phyloP scores from a whole-genome alignment of 495 filamentous ascomycete genomes.

The Clavariopsis aquatica region DNA sequence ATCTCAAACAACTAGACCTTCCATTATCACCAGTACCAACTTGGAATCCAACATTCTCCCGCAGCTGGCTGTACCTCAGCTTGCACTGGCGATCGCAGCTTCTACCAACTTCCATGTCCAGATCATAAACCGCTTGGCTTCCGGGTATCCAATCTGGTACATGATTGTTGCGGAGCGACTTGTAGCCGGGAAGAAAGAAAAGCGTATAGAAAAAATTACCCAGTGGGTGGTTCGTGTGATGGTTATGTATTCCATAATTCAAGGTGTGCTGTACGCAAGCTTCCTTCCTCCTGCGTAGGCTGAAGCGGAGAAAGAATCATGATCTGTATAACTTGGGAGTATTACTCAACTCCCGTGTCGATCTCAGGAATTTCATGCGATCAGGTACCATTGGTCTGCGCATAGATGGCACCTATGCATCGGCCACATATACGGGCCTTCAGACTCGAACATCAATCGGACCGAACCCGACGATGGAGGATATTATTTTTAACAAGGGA shows the following conservation, averaged over 20 bases:
- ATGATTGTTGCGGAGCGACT: conserved; percentile 60
- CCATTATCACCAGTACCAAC: neutral
- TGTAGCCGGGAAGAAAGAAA: conserved; percentile 9
- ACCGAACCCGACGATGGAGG: too few species aligned
- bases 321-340: too few species aligned
- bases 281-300: conserved; percentile 32
- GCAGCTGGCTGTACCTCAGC: conserved; percentile 70
- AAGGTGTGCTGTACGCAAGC: conserved; percentile 26
- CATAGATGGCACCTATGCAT: too few species aligned
- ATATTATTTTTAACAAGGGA: too few species aligned
- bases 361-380: neutral
- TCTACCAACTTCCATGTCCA: conserved; percentile 85
- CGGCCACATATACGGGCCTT: too few species aligned
- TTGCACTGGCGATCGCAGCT: conserved; percentile 69
- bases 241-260: conserved; percentile 52
- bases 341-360: neutral
- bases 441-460: too few species aligned
- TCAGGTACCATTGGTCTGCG: too few species aligned
- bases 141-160: conserved; percentile 88
- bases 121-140: conserved; percentile 86
- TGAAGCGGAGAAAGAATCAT: too few species aligned
- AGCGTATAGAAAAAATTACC: conserved; percentile 21
- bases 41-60: conserved; percentile 40
- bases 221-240: conserved; percentile 61
- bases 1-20: conserved; percentile 1